Percentiles rank a stretch among this genome's conserved stretches.
Evolutionary conservation across 1,284 basidiomycete species (phyloP).

Genomic region (Microbotryomycetes sp.): DNA sequence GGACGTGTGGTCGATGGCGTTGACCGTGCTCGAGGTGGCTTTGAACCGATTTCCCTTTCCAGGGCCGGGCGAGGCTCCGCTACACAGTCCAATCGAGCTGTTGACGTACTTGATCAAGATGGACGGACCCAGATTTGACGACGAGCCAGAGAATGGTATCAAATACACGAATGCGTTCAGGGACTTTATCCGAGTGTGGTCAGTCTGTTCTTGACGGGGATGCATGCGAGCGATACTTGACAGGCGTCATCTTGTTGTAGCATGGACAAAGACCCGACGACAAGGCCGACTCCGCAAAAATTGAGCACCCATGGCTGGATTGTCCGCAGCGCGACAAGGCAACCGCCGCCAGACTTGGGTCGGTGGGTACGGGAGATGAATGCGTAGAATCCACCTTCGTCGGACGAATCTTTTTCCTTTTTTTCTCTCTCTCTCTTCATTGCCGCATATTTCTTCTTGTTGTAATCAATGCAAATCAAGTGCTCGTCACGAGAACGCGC

Average conservation of each 20-base stretch:
- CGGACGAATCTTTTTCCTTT: no score
- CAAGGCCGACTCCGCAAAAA: conserved; percentile 74
- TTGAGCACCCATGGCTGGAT: conserved; percentile 88
- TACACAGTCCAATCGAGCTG: conserved; percentile 81
- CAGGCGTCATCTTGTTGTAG: conserved; percentile 2
- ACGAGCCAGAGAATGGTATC: conserved; percentile 46
- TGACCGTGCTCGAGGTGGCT: conserved; percentile 86
- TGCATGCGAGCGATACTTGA: neutral
- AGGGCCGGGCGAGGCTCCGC: conserved; percentile 49
- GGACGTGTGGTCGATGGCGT: conserved; percentile 96
- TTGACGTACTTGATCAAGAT: conserved; percentile 80
- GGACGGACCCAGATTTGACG: conserved; percentile 69
- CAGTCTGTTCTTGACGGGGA: conserved; percentile 37
- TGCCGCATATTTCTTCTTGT: no score
- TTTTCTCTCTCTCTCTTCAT: no score
- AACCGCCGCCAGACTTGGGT: conserved; percentile 66
- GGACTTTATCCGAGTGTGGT: conserved; percentile 85
- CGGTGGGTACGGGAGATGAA: conserved; percentile 59
- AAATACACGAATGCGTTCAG: conserved; percentile 81
- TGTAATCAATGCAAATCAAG: no score
- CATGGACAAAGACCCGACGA: conserved; percentile 44
- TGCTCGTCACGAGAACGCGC: no score
- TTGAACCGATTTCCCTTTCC: conserved; percentile 95
- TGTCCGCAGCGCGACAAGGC: conserved; percentile 63
- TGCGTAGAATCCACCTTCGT: no score